phyloP scores from a whole-genome alignment of 2,329 filamentous ascomycete species.

The Calonectria leucothoes region DNA sequence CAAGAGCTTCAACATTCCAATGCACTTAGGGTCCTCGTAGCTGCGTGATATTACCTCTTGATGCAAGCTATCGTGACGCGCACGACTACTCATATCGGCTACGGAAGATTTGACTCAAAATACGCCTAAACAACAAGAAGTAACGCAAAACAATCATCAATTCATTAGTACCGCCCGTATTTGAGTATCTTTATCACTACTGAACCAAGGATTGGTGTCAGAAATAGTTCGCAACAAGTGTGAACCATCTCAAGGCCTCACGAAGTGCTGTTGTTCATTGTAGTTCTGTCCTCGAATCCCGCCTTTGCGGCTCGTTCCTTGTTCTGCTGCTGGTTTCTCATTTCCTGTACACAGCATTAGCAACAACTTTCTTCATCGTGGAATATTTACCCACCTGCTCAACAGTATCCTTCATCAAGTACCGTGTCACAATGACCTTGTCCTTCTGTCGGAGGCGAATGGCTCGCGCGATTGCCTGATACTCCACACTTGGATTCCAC shows the following conservation, averaged over 20 bases:
- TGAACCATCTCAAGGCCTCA: too few relatives aligned
- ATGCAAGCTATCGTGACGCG: too few relatives aligned
- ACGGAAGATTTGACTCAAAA: too few relatives aligned
- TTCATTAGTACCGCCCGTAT: too few relatives aligned
- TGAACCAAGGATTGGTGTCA: not conserved
- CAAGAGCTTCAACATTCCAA: too few relatives aligned
- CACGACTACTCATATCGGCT: too few relatives aligned
- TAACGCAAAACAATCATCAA: too few relatives aligned
- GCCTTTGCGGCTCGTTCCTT: conserved; percentile 10
- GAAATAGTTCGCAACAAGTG: too few relatives aligned
- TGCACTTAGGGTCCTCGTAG: too few relatives aligned
- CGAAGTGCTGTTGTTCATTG: not conserved
- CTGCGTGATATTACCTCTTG: too few relatives aligned
- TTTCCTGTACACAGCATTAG: conserved; percentile 9
- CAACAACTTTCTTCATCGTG: not conserved
- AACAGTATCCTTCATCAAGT: conserved; percentile 55
- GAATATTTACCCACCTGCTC: conserved; percentile 53
- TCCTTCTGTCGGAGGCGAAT: conserved; percentile 58
- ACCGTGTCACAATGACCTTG: conserved; percentile 57
- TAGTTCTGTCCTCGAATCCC: not conserved
- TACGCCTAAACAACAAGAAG: too few relatives aligned
- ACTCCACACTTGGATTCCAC: conserved; percentile 66
- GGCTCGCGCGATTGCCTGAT: conserved; percentile 62
- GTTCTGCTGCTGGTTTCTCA: conserved; percentile 18
- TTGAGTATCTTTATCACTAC: too few relatives aligned